A percentile compares a stretch with the other conserved stretches of the same genome.
phyloP scores from a whole-genome alignment of 108 stramenopile genomes.

The Hondaea fermentalgiana region DNA sequence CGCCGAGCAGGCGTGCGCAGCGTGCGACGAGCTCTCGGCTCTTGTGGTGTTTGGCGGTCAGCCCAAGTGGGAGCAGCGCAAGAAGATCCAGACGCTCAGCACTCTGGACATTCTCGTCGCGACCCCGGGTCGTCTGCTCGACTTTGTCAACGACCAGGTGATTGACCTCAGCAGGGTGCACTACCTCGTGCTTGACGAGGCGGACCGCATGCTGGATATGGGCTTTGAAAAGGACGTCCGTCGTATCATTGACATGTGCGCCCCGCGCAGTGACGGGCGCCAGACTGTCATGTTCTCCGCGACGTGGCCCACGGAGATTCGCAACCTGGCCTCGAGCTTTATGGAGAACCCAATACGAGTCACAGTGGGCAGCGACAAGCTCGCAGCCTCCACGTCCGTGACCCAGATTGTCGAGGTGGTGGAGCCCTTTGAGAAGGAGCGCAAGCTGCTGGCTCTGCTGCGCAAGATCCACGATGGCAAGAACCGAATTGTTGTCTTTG shows the following conservation, averaged over 20 bases:
- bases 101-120: conserved; percentile 76
- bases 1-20: conserved; percentile 70
- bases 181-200: conserved; percentile 87
- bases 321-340: conserved; percentile 73
- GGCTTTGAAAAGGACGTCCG: conserved; percentile 68
- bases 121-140: conserved; percentile 90
- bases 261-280: conserved; percentile 51
- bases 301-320: conserved; percentile 91
- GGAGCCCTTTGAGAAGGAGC: conserved; percentile 74
- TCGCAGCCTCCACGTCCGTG: conserved; percentile 52
- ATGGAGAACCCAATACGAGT: conserved; percentile 70
- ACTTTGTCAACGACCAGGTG: conserved; percentile 76
- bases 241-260: conserved; percentile 61
- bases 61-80: conserved; percentile 74
- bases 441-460: conserved; percentile 59
- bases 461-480: conserved; percentile 55
- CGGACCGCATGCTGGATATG: conserved; percentile 75
- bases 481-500: conserved; percentile 82
- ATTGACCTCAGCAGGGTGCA: conserved; percentile 64
- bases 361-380: conserved; percentile 54
- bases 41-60: conserved; percentile 90
- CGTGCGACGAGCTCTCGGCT: conserved; percentile 59
- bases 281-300: conserved; percentile 96
- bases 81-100: conserved; percentile 58
- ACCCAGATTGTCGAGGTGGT: conserved; percentile 84